Percentiles rank a stretch among this genome's conserved stretches.
These are phyloP conservation scores for Stagonosporopsis vannaccii DNA, from an alignment of 2,329 filamentous ascomycete species.

Conservation along the genomic window DNA sequence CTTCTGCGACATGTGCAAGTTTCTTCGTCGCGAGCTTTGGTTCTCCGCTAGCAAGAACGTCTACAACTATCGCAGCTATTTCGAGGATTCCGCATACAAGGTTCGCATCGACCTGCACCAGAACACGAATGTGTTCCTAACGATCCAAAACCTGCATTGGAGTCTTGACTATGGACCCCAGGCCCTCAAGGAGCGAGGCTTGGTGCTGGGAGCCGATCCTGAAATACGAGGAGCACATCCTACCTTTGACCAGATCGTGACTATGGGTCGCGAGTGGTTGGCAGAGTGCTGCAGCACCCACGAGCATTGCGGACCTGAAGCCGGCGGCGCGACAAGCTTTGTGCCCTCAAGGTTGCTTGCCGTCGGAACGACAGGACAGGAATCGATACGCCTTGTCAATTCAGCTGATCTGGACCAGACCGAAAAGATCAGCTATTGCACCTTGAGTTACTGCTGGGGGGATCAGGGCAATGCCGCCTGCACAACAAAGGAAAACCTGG, in stretches of 20 bases:
- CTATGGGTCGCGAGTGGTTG: not conserved
- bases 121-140: too few relatives aligned
- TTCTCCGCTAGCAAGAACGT: not conserved
- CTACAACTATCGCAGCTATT: too few relatives aligned
- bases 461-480: not conserved
- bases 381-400: not conserved
- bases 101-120: too few relatives aligned
- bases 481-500: not conserved
- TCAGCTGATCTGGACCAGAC: not conserved
- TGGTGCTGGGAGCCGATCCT: too few relatives aligned
- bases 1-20: not conserved
- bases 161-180: too few relatives aligned
- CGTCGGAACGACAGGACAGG: not conserved
- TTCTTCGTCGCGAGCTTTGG: not conserved
- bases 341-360: not conserved
- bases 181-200: too few relatives aligned
- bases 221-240: not conserved
- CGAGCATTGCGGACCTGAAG: not conserved
- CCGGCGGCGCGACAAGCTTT: not conserved
- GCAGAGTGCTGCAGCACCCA: not conserved
- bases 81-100: too few relatives aligned
- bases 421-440: not conserved
- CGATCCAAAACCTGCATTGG: too few relatives aligned
- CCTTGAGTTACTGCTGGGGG: constrained; percentile 5
- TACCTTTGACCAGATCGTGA: not conserved